A percentile compares a stretch with the other conserved stretches of the same genome.
Conservation (phyloP, 345 rosid genomes). For the Citrus medica region DNA sequence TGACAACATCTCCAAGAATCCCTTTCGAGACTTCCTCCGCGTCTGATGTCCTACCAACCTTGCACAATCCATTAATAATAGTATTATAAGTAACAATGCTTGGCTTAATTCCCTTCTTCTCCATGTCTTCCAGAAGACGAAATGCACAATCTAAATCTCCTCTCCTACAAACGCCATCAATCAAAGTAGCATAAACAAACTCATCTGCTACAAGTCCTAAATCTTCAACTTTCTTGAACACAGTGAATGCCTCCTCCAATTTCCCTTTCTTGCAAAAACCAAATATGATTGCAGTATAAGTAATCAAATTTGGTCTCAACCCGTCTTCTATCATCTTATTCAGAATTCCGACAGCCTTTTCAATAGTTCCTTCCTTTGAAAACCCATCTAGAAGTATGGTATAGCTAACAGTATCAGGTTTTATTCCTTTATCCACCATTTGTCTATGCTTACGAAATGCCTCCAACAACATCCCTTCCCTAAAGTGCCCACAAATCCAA, state of each 20-base stretch:
- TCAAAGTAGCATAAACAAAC: constrained; percentile 65
- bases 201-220: constrained; percentile 59
- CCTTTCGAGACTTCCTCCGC: constrained; percentile 67
- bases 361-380: constrained; percentile 39
- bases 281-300: constrained; percentile 49
- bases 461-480: constrained; percentile 42
- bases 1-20: constrained; percentile 50
- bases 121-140: constrained; percentile 64
- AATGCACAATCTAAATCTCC: constrained; percentile 50
- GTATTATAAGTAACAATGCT: constrained; percentile 55
- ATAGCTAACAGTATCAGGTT: constrained; percentile 49
- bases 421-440: constrained; percentile 51
- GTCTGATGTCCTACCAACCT: constrained; percentile 57
- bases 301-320: constrained; percentile 51
- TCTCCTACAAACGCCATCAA: constrained; percentile 60
- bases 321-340: constrained; percentile 59
- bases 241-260: constrained; percentile 51
- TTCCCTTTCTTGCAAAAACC: constrained; percentile 66
- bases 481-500: constrained; percentile 58
- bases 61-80: constrained; percentile 68
- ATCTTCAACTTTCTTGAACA: constrained; percentile 49
- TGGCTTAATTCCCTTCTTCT: constrained; percentile 59
- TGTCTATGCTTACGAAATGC: constrained; percentile 42
- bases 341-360: constrained; percentile 51
- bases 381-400: constrained; percentile 58